Percentiles rank a stretch among this genome's conserved stretches.
phyloP scores from a whole-genome alignment of 1,284 basidiomycete species.

The Cutaneotrichosporon sp. region DNA sequence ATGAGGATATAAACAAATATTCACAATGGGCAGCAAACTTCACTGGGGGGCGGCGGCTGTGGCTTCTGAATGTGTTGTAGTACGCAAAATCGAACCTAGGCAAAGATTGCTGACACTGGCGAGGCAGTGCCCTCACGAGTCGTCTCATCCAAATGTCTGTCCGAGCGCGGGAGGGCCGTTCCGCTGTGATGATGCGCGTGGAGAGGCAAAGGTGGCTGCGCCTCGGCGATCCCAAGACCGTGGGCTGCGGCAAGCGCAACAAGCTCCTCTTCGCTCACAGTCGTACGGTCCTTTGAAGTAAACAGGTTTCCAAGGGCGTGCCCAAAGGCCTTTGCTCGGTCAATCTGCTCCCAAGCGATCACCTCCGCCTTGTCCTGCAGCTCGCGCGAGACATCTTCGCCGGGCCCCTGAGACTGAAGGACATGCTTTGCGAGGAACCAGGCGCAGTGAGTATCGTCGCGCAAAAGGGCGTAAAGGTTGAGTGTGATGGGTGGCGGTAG shows the following conservation, averaged over 20 bases:
- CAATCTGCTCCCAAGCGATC: constrained; percentile 38
- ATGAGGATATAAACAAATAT: no score
- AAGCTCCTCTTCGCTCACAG: constrained; percentile 24
- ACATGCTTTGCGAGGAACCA: constrained; percentile 37
- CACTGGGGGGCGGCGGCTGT: no score
- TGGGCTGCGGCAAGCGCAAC: constrained; percentile 20
- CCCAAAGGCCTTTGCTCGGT: constrained; percentile 33
- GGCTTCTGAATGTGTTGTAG: no score
- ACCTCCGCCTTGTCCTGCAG: constrained; percentile 31
- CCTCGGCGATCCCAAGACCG: constrained; percentile 11
- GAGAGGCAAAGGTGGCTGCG: not conserved
- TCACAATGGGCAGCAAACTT: no score
- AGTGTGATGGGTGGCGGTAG: constrained; percentile 24
- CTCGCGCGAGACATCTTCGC: not conserved
- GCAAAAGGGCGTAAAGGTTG: constrained; percentile 31
- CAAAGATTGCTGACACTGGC: not conserved
- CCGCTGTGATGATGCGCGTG: not conserved
- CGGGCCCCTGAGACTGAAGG: constrained; percentile 11
- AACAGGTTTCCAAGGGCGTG: constrained; percentile 32
- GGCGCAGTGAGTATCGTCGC: constrained; percentile 29
- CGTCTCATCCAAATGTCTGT: not conserved
- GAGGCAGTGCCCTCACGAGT: not conserved
- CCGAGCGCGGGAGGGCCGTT: not conserved
- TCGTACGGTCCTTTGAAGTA: constrained; percentile 1
- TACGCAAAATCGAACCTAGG: not conserved